Conservation (phyloP, 805 yeast genomes). For the Saccharomyces eubayanus region DNA sequence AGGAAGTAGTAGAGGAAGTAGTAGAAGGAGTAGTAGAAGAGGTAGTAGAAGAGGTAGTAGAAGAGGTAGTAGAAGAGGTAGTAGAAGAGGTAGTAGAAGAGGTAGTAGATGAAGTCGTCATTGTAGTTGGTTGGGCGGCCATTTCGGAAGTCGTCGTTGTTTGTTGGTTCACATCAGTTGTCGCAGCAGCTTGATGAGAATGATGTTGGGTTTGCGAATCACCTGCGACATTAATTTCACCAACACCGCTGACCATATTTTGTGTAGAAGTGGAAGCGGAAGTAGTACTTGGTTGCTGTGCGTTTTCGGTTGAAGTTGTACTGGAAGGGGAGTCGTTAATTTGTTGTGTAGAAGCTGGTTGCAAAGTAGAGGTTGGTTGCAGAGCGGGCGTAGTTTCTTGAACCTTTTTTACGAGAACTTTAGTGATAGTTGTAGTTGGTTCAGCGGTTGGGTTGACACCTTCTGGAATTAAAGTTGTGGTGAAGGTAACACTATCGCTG, state of each 20-base stretch:
- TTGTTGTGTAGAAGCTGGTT: neutral
- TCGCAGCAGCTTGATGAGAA: conserved; percentile 6
- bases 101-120: conserved; percentile 12
- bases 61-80: conserved; percentile 10
- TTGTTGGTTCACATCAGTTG: conserved; percentile 6
- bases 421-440: conserved; percentile 31
- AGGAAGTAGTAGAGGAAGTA: conserved; percentile 10
- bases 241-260: neutral
- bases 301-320: conserved; percentile 1
- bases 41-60: conserved; percentile 13
- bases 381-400: neutral
- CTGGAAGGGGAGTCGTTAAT: neutral
- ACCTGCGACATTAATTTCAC: conserved; percentile 1
- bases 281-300: conserved; percentile 8
- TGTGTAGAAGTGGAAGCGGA: conserved; percentile 4
- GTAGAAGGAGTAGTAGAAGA: conserved; percentile 3
- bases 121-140: conserved; percentile 3
- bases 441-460: conserved; percentile 30
- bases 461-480: conserved; percentile 31
- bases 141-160: neutral
- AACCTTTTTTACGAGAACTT: conserved; percentile 11
- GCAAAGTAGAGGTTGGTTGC: conserved; percentile 2
- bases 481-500: conserved; percentile 32
- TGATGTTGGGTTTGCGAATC: conserved; percentile 6
- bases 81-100: conserved; percentile 14